Base-by-base conservation (phyloP, 371 early-diverging fungal genomes). In the Rhizopus stolonifer region DNA sequence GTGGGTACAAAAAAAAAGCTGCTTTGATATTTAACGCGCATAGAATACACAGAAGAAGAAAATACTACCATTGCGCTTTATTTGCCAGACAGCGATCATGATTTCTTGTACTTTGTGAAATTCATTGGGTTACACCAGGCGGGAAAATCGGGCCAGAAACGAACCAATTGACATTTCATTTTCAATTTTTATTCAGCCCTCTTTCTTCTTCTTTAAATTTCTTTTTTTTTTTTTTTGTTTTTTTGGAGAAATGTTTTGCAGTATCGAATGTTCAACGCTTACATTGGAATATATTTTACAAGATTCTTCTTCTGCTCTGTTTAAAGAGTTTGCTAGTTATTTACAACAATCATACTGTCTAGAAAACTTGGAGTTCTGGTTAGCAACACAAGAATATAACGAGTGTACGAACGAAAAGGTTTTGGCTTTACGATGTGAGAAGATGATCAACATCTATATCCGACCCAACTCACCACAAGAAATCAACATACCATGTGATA, bases 401-500 rank as follows among this genome's bases (percentile, higher is more conserved):
- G 60, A 52, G 49, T 56, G 58, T 26, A 53, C 29, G 11, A 43
- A 56, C 4, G 45, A 54, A 15, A 49, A 31, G 13, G 23, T 25
- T 11, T 19, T 47, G 19, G 23, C 55, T 49, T 46, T 54, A 29
- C 10, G 21, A 39, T 46, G 53, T 61, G 65, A 62, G 13, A 38
- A 47, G 3, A 71, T 77, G 29, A 49, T 77, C 14, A 39, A 52
- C 40, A 60, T 52, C 5, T 64, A 69, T 43, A 64, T 77, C 14
- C 63, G 59, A 22, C 65, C 77, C 24, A 77, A 73, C 44, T 66
- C 77, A 25, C 61, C 70, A 15, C 70, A 69, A 53, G 77, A 77
- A 49, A 77, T 77, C 54, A 77, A 77, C 36, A 77, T 77, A 32
- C 77, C 74, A 17, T 77, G 74, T 44, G 74, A 73, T 26, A 77